These are phyloP conservation scores for Penicillium psychrofluorescens DNA, from an alignment of 495 filamentous ascomycete genomes.

Conservation along the genomic window DNA sequence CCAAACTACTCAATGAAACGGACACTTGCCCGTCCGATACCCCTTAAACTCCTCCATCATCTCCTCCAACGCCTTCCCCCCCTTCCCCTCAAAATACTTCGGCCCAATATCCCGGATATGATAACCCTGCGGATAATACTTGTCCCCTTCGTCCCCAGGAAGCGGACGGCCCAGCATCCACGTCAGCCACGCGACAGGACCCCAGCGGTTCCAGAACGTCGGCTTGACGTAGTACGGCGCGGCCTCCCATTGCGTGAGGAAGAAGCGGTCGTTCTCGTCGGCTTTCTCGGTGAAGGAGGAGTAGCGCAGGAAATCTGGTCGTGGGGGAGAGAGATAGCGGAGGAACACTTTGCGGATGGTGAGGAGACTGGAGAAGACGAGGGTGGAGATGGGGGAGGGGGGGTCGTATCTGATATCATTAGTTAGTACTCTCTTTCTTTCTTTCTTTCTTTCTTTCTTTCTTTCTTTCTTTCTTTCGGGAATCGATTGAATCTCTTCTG, in stretches of 20 bases:
- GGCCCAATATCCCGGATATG: conserved; percentile 52
- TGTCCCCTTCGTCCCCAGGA: conserved; percentile 51
- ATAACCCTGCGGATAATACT: conserved; percentile 54
- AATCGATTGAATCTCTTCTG: no score
- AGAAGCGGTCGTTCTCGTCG: conserved; percentile 42
- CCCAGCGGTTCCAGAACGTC: conserved; percentile 55
- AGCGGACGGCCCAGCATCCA: conserved; percentile 49
- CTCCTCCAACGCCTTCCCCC: conserved; percentile 29
- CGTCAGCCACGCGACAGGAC: conserved; percentile 43
- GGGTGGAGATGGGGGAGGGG: conserved; percentile 27
- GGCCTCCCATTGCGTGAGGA: conserved; percentile 41
- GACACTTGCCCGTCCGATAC: conserved; percentile 44
- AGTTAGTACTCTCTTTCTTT: no score
- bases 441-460: no score
- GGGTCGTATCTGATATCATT: conserved; percentile 31
- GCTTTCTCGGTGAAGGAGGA: conserved; percentile 31
- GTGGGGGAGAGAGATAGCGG: conserved; percentile 49
- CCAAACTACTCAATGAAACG: conserved; percentile 30
- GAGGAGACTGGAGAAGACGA: conserved; percentile 36
- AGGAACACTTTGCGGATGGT: conserved; percentile 43
- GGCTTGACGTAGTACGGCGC: conserved; percentile 56
- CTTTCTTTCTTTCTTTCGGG: no score
- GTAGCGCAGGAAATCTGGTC: conserved; percentile 37
- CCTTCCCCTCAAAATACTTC: conserved; percentile 47
- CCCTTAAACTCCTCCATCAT: conserved; percentile 33